A percentile compares a stretch with the other conserved stretches of the same genome.
Evolutionary conservation across 306 rosid species (phyloP).

Genomic region (Ceratonia siliqua): DNA sequence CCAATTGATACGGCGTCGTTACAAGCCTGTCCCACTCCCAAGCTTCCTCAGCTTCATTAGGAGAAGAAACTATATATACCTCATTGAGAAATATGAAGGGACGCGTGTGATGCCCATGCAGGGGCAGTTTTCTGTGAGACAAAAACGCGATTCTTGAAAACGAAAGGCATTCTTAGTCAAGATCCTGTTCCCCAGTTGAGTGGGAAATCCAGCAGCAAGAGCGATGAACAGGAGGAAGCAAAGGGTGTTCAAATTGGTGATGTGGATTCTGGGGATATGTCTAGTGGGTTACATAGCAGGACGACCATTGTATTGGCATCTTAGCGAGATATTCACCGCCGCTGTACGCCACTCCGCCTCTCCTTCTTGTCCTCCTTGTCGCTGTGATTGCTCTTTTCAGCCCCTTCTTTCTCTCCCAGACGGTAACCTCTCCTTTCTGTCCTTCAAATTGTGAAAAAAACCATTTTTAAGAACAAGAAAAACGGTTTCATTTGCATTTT

Average conservation of each 20-base stretch:
- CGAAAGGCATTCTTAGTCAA: conserved; percentile 24
- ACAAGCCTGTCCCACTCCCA: not conserved
- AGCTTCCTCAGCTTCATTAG: not conserved
- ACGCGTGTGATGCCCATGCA: not conserved
- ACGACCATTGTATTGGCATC: conserved; percentile 49
- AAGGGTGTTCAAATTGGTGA: conserved; percentile 35
- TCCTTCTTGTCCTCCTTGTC: conserved; percentile 47
- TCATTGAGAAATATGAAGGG: not conserved
- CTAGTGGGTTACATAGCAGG: conserved; percentile 46
- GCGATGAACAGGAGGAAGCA: conserved; percentile 49
- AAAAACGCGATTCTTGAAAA: conserved; percentile 34
- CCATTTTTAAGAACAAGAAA: too few relatives aligned
- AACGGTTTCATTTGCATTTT: not conserved
- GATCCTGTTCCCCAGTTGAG: conserved; percentile 34
- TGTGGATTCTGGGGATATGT: conserved; percentile 42
- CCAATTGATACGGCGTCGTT: not conserved
- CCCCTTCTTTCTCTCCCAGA: conserved; percentile 51
- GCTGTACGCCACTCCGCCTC: conserved; percentile 15
- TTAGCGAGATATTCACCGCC: conserved; percentile 35
- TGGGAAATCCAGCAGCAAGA: not conserved
- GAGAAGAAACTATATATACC: not conserved
- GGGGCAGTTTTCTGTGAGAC: conserved; percentile 21
- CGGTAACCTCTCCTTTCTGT: conserved; percentile 28
- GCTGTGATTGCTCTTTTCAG: conserved; percentile 55
- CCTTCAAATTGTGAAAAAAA: not conserved